These are phyloP conservation scores for Globisporangium lucens DNA, from an alignment of 352 stramenopile genomes.

Conservation along the genomic window DNA sequence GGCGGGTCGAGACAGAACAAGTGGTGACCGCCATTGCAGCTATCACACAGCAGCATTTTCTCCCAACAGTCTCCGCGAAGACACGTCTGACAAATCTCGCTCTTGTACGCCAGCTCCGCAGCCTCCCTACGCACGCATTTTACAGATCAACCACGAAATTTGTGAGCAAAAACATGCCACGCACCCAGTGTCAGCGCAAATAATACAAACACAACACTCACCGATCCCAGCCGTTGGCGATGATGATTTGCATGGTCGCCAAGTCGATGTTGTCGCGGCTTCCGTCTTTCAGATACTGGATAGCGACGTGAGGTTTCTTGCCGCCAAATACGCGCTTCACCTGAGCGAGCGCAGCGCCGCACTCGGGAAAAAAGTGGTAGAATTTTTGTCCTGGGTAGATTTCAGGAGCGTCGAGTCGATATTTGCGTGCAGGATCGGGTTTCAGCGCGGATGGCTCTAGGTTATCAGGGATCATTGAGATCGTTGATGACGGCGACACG, in stretches of 20 bases:
- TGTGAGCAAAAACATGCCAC: neutral
- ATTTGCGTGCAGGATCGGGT: constrained; percentile 44
- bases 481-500: neutral
- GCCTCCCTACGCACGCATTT: constrained; percentile 29
- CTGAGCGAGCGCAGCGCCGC: constrained; percentile 53
- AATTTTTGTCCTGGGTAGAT: constrained; percentile 68
- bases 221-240: constrained; percentile 79
- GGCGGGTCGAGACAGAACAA: constrained; percentile 73
- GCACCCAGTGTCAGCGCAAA: neutral
- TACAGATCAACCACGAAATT: neutral
- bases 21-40: constrained; percentile 80
- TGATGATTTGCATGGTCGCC: constrained; percentile 68
- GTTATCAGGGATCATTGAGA: constrained; percentile 13
- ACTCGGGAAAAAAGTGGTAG: constrained; percentile 65
- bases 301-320: constrained; percentile 73
- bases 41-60: constrained; percentile 75
- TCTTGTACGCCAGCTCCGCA: constrained; percentile 73
- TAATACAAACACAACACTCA: constrained; percentile 16
- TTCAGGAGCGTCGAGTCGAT: constrained; percentile 44
- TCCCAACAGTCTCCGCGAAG: constrained; percentile 80
- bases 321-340: constrained; percentile 73
- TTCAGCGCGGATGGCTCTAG: constrained; percentile 51
- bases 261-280: constrained; percentile 57
- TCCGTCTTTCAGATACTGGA: constrained; percentile 63
- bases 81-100: constrained; percentile 82